Conservation (phyloP, 805 yeast species). For the Candida odintsovae region DNA sequence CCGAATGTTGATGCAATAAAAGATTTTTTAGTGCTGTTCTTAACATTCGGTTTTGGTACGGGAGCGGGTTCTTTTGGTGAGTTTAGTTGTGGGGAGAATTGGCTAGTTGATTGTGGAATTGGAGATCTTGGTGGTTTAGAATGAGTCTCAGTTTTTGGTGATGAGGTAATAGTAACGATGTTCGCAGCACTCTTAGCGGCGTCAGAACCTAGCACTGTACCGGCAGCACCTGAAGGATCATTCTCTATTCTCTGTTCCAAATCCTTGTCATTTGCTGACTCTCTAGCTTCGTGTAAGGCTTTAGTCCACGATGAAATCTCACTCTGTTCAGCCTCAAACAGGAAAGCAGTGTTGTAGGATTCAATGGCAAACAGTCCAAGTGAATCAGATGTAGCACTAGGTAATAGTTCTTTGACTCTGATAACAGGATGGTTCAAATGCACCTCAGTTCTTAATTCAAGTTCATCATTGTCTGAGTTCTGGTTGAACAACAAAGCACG, state of each 20-base stretch:
- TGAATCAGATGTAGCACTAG: constrained; percentile 25
- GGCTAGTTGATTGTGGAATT: not conserved
- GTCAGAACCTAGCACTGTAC: constrained; percentile 27
- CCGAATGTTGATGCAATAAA: not conserved
- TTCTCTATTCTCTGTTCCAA: constrained; percentile 20
- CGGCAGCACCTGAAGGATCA: constrained; percentile 27
- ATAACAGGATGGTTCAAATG: constrained; percentile 46
- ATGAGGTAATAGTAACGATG: constrained; percentile 20
- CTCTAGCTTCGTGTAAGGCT: constrained; percentile 42
- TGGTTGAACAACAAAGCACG: constrained; percentile 48
- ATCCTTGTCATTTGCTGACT: constrained; percentile 41
- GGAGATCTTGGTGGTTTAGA: not conserved
- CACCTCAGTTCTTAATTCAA: constrained; percentile 49
- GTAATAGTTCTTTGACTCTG: constrained; percentile 53
- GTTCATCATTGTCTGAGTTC: constrained; percentile 30
- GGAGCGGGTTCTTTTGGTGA: constrained; percentile 9
- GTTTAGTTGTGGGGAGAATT: not conserved
- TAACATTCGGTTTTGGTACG: not conserved
- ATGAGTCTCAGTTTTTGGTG: constrained; percentile 3
- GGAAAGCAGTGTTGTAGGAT: constrained; percentile 48
- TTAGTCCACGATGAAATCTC: constrained; percentile 56
- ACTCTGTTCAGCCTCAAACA: constrained; percentile 47
- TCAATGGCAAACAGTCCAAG: constrained; percentile 49
- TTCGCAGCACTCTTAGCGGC: constrained; percentile 34
- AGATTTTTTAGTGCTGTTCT: not conserved